Evolutionary conservation across 768 basidiomycete genomes (phyloP), one percentile per base, ranked within the genome.

Genomic region (Rhodocollybia butyracea): DNA sequence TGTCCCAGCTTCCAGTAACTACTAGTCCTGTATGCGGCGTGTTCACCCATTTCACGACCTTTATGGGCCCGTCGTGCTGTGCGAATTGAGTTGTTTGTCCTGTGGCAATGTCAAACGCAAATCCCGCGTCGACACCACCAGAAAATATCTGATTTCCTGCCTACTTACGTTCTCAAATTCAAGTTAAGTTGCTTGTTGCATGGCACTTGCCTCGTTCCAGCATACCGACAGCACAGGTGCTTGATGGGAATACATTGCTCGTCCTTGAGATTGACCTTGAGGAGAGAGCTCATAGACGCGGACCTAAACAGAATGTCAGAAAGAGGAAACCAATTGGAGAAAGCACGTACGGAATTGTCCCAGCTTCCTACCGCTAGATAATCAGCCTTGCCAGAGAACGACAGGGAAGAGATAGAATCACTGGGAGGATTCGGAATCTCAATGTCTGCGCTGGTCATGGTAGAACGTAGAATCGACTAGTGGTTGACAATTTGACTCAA

Each of bases 1-100:
- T 96, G 70, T 99, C 96, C 97, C 97, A 99, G 50, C 93, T 94
- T 8, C 94, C 97, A 1, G 96, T 98, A 13, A 87, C 91, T n/a
- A 95, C 75, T 58, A 95, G 84, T 17, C 89, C 83, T 36, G 81
- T 81, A 58, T 81, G 81, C n/a, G 86, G 81, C 58, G 94, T 88
- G 53, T 19, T 41, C 3, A 93, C 76, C 84, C 88, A 94, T 52
- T 84, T 80, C 39, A 93, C 86, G 55, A 82, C 85, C 69, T 87
- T 91, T 63, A 96, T 84, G 7, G 91, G 91, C 41, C 86, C 91
- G 67, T 96, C 93, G 59, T 98, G 94, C 58, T 88, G 89, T 19
- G 91, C 94, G 48, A 97, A 86, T 67, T 95, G 93, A 3, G 80
- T 78, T 0, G 85, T 66, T 66, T 88, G 88, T 0, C 91, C 92